Conservation (phyloP, 192 early-diverging fungal genomes). For the Diversispora eburnea region DNA sequence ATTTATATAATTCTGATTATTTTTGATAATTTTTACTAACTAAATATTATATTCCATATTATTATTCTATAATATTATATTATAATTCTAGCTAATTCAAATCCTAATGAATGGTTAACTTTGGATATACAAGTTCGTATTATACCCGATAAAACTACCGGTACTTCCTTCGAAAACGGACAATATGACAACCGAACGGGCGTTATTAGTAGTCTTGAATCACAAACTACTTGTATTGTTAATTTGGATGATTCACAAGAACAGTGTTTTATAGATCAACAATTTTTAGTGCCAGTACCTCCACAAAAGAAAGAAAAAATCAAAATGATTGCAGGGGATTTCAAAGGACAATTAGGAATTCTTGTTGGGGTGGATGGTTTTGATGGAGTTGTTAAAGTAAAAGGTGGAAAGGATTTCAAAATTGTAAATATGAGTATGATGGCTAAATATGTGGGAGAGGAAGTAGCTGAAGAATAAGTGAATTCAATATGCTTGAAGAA, state of each 20-base stretch:
- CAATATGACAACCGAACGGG: conserved; percentile 50
- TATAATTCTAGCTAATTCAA: background rate
- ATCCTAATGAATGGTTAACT: conserved; percentile 48
- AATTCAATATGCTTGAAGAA: too few relatives aligned
- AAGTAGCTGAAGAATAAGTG: conserved; percentile 10
- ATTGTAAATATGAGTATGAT: conserved; percentile 53
- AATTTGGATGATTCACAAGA: conserved; percentile 38
- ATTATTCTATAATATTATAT: background rate
- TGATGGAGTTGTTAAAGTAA: conserved; percentile 70
- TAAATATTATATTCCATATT: background rate
- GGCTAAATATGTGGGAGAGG: conserved; percentile 46
- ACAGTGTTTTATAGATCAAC: conserved; percentile 43
- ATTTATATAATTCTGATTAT: background rate
- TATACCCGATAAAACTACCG: conserved; percentile 24
- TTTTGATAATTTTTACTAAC: background rate
- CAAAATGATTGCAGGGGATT: conserved; percentile 59
- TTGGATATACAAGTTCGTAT: conserved; percentile 54
- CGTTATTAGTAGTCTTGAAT: conserved; percentile 49
- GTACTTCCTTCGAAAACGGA: conserved; percentile 33
- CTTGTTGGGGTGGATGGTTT: conserved; percentile 71
- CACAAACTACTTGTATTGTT: background rate
- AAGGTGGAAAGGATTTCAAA: conserved; percentile 53
- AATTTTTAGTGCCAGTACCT: conserved; percentile 48
- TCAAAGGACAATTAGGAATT: conserved; percentile 57
- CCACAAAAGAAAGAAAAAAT: conserved; percentile 73